A percentile compares a stretch with the other conserved stretches of the same genome.
Conservation (phyloP, 2,329 filamentous ascomycete genomes). For the Colletotrichum sp. region DNA sequence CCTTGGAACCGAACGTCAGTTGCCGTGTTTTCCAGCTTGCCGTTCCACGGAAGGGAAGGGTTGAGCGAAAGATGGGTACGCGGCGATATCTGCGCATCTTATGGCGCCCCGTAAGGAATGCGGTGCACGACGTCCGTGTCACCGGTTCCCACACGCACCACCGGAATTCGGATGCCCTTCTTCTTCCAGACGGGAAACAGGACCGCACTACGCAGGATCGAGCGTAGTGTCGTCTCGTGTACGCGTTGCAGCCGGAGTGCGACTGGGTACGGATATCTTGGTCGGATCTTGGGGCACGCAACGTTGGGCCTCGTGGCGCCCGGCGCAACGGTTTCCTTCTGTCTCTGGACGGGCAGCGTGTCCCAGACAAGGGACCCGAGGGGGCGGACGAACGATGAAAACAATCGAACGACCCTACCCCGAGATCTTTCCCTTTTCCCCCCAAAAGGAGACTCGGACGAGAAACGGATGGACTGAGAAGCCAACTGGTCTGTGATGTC, state of each 20-base stretch:
- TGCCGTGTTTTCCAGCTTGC: background rate
- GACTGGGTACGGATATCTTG: background rate
- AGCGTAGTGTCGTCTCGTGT: background rate
- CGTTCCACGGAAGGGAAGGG: background rate
- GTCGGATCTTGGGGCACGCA: background rate
- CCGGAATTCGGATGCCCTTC: conserved; percentile 8
- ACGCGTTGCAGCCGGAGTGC: background rate
- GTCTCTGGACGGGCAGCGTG: background rate
- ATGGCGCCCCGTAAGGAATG: background rate
- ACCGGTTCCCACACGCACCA: background rate
- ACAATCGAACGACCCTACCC: background rate
- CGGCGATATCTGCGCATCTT: conserved; percentile 9
- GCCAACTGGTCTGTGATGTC: background rate
- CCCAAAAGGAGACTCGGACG: background rate
- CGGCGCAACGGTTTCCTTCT: background rate
- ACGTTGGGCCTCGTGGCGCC: conserved; percentile 2
- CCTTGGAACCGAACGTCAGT: background rate
- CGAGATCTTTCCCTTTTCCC: background rate
- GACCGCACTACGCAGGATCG: background rate
- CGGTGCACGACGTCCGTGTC: background rate
- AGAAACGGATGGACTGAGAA: background rate
- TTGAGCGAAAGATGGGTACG: background rate
- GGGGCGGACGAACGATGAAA: background rate
- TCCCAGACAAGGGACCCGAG: background rate
- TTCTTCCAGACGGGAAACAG: background rate